A percentile compares a stretch with the other conserved stretches of the same genome.
Evolutionary conservation across 2,329 filamentous ascomycete genomes (phyloP).

Genomic region (Davidsoniella australis): DNA sequence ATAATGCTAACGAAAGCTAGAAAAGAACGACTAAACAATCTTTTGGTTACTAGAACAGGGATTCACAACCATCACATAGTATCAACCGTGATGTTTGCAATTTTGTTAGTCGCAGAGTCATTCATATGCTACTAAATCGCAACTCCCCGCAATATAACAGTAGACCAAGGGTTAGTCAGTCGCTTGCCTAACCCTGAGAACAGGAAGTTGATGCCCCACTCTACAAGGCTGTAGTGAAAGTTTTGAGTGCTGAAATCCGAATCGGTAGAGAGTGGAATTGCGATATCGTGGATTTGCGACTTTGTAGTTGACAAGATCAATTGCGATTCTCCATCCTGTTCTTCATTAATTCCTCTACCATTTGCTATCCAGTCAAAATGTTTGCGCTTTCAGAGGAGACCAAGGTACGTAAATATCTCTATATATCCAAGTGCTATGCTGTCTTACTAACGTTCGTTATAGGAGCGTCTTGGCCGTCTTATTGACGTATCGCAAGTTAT

Average conservation of each 20-base stretch:
- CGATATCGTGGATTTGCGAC: neutral
- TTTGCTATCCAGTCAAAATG: slow-evolving; percentile 22
- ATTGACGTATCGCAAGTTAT: slow-evolving; percentile 88
- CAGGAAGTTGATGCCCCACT: neutral
- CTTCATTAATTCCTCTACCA: neutral
- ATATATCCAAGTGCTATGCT: neutral
- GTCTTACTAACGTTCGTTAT: slow-evolving; percentile 11
- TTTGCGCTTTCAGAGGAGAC: slow-evolving; percentile 81
- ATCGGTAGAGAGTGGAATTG: neutral
- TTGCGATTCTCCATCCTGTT: no score
- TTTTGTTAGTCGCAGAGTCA: slow-evolving; percentile 11
- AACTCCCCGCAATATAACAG: neutral
- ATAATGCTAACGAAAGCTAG: neutral
- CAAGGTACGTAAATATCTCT: slow-evolving; percentile 45
- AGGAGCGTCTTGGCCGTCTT: slow-evolving; percentile 97
- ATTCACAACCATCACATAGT: neutral
- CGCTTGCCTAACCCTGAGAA: neutral
- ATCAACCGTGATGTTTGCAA: neutral
- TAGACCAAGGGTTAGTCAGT: neutral
- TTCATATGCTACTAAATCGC: neutral
- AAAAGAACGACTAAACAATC: neutral
- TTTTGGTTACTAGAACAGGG: slow-evolving; percentile 11
- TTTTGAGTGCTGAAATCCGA: slow-evolving; percentile 1
- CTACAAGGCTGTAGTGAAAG: slow-evolving; percentile 11
- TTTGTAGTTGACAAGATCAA: no score